Evolutionary conservation across 352 stramenopile species (phyloP).

Genomic region (Pythium apleroticum): DNA sequence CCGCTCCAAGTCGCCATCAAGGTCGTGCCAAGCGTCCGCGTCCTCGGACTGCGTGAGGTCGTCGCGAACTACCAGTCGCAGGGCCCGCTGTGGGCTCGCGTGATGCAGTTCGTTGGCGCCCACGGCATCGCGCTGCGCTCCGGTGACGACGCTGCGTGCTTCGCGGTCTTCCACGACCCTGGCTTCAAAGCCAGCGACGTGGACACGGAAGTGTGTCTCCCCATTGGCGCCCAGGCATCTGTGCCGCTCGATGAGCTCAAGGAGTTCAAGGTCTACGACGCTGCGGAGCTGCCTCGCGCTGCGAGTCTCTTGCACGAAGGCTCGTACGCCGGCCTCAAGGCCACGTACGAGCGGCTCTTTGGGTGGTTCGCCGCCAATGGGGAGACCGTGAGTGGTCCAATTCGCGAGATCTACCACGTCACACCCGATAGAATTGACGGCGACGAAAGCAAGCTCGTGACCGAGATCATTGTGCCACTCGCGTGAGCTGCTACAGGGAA

Average conservation of each 20-base stretch:
- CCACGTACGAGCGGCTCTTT: slow-evolving; percentile 39
- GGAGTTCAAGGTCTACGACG: slow-evolving; percentile 28
- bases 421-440: slow-evolving; percentile 23
- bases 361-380: slow-evolving; percentile 36
- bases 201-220: slow-evolving; percentile 52
- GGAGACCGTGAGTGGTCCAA: slow-evolving; percentile 28
- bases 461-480: slow-evolving; percentile 23
- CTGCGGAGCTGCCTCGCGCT: slow-evolving; percentile 27
- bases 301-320: slow-evolving; percentile 41
- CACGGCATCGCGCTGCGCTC: slow-evolving; percentile 23
- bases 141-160: slow-evolving; percentile 23
- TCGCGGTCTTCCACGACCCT: slow-evolving; percentile 44
- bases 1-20: slow-evolving; percentile 28
- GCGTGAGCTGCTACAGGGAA: not conserved
- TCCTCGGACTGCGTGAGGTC: slow-evolving; percentile 38
- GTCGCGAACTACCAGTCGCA: slow-evolving; percentile 52
- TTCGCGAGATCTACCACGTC: slow-evolving; percentile 45
- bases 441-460: slow-evolving; percentile 12
- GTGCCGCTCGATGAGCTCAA: slow-evolving; percentile 17
- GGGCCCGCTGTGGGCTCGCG: slow-evolving; percentile 34
- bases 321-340: slow-evolving; percentile 26
- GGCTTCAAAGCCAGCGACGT: slow-evolving; percentile 43
- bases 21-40: slow-evolving; percentile 29
- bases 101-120: slow-evolving; percentile 29
- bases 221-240: slow-evolving; percentile 27